Conservation (phyloP, 1,284 basidiomycete genomes). For the Caloboletus inedulis region DNA sequence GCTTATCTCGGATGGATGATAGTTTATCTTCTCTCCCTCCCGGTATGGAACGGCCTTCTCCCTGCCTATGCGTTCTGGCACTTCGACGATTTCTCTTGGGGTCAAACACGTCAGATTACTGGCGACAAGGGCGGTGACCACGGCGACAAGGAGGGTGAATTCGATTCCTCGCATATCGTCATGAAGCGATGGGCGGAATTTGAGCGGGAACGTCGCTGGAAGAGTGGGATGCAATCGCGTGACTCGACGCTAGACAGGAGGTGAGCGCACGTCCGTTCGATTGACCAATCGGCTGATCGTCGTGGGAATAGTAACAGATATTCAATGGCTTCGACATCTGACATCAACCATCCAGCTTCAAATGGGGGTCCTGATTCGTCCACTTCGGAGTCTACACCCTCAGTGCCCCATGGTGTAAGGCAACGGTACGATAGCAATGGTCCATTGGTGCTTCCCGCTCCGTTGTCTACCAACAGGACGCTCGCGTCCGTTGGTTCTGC, state of each 20-base stretch:
- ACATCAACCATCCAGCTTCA: constrained; percentile 56
- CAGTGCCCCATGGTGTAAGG: constrained; percentile 40
- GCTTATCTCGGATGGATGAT: constrained; percentile 98
- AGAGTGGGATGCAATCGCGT: constrained; percentile 77
- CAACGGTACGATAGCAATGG: constrained; percentile 65
- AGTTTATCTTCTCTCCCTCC: constrained; percentile 88
- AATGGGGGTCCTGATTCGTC: constrained; percentile 53
- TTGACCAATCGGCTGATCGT: constrained; percentile 14
- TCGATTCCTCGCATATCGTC: constrained; percentile 93
- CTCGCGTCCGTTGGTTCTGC: constrained; percentile 44
- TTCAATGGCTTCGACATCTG: constrained; percentile 73
- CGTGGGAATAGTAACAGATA: constrained; percentile 53
- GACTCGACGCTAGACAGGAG: constrained; percentile 76
- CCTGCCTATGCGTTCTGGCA: constrained; percentile 98
- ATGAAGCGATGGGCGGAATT: constrained; percentile 99
- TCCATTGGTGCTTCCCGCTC: constrained; percentile 67
- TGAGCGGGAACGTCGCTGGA: constrained; percentile 94
- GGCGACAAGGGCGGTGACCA: constrained; percentile 74
- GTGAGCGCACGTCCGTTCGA: constrained; percentile 40
- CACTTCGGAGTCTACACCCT: constrained; percentile 57
- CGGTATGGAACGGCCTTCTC: constrained; percentile 94
- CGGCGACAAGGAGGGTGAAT: constrained; percentile 92
- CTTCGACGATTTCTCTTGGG: constrained; percentile 99
- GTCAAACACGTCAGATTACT: constrained; percentile 86
- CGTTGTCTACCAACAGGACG: constrained; percentile 52